Conservation (phyloP, 2,329 filamentous ascomycete genomes). For the Trichoderma arundinaceum region DNA sequence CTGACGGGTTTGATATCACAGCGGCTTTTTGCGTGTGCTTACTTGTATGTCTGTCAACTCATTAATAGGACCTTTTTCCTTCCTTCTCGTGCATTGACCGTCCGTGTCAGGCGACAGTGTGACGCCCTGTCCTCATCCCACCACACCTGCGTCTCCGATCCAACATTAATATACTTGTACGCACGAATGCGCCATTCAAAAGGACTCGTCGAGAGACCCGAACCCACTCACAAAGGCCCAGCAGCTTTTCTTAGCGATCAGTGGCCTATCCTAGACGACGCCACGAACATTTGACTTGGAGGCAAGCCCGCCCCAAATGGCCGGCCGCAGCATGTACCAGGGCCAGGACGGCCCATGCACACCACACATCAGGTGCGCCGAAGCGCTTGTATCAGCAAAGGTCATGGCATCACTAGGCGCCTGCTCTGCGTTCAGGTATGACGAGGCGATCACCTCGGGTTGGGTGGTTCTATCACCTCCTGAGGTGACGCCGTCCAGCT, state of each 20-base stretch:
- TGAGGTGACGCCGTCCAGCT: slow-evolving; percentile 5
- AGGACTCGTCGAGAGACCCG: slow-evolving; percentile 5
- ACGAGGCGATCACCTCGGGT: slow-evolving; percentile 9
- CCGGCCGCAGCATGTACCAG: slow-evolving; percentile 16
- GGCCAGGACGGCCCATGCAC: slow-evolving; percentile 14
- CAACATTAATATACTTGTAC: slow-evolving; percentile 19
- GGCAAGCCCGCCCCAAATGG: slow-evolving; percentile 7
- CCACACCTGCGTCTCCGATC: slow-evolving; percentile 19
- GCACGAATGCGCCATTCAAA: not conserved
- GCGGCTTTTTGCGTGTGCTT: not conserved
- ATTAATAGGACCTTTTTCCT: not conserved
- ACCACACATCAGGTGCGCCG: slow-evolving; percentile 20
- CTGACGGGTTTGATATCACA: not conserved
- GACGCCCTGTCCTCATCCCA: slow-evolving; percentile 17
- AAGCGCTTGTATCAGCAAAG: slow-evolving; percentile 12
- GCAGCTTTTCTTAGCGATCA: slow-evolving; percentile 20
- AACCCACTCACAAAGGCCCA: slow-evolving; percentile 18
- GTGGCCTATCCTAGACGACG: slow-evolving; percentile 23
- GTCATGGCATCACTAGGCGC: slow-evolving; percentile 12
- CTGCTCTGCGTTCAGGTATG: not conserved
- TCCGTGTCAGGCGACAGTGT: slow-evolving; percentile 21
- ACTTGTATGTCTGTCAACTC: not conserved
- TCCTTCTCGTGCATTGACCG: slow-evolving; percentile 1
- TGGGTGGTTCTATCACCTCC: not conserved
- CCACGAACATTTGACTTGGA: slow-evolving; percentile 17